These are phyloP conservation scores for Colletotrichum cereale DNA, from an alignment of 2,329 filamentous ascomycete genomes.

Conservation along the genomic window DNA sequence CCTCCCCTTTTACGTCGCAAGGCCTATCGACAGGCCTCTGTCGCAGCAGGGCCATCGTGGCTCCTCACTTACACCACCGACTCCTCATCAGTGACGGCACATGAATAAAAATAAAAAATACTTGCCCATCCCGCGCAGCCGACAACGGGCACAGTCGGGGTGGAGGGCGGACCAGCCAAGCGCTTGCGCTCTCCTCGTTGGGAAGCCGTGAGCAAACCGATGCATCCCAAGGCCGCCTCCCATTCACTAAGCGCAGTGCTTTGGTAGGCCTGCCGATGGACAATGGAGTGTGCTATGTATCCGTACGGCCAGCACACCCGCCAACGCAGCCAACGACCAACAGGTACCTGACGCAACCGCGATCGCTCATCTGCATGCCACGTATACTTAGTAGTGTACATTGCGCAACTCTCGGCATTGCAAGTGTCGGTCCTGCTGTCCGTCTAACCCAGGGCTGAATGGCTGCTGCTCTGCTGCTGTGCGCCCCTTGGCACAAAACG, in stretches of 20 bases:
- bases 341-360: background rate
- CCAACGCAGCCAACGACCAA: conserved; percentile 6
- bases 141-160: background rate
- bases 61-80: conserved; percentile 23
- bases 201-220: conserved; percentile 8
- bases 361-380: background rate
- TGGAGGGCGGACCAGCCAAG: background rate
- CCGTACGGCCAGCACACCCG: background rate
- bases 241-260: background rate
- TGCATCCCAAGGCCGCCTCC: conserved; percentile 8
- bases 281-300: background rate
- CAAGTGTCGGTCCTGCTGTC: background rate
- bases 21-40: conserved; percentile 26
- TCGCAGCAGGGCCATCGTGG: conserved; percentile 26
- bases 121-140: conserved; percentile 8
- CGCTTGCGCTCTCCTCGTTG: conserved; percentile 3
- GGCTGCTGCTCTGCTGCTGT: too few relatives aligned
- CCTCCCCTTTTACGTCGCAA: conserved; percentile 24
- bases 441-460: background rate
- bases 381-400: background rate
- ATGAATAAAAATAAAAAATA: too few relatives aligned
- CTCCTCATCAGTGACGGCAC: conserved; percentile 28
- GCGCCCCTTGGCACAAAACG: conserved; percentile 8
- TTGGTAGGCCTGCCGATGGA: background rate
- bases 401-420: background rate